Evolutionary conservation across 805 yeast genomes (phyloP), one percentile per base, ranked within the genome.

Genomic region (Wickerhamiella domercqiae): DNA sequence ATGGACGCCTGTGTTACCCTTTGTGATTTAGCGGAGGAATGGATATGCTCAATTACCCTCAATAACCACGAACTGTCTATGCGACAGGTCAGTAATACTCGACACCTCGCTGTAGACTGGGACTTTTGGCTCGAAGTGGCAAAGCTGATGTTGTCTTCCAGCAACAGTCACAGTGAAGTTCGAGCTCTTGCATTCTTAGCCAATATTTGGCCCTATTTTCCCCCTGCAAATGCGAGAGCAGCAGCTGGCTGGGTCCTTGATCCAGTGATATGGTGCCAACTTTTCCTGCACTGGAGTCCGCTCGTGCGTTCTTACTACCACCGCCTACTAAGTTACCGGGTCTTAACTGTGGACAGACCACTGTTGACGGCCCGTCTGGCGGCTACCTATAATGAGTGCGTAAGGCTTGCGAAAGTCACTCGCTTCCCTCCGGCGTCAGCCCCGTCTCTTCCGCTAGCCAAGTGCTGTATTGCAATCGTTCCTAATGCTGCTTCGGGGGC

Each of bases 271-370:
- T 80, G 86, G 77, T 56, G 56, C 24, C 59, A 63, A 34, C 70
- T 68, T 42, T 73, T 82, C 49, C 68, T 75, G 28, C 93, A 83
- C 55, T 83, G 93, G 82, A 70, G 74, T 49, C 84, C 93, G 3
- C 55, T 81, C 14, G 74, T 80, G 18, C 62, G 94, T 26, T 67
- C 78, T 3, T 78, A 74, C 49, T 82, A 74, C 53, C 62, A 70
- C 34, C 62, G 84, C 29, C 61, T 82, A 17, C 41, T 82, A 14
- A 64, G 80, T 34, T 82, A 87, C 78, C 68, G 81, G 44, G 26
- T 38, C 40, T 36, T 32, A 55, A 37, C 43, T 11, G 53, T 52
- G 33, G 48, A 56, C 2, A 44, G 57, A 6, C 25, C 25, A 14
- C 21, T 54, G 20, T 41, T 55, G 16, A 21, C 36, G 14, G n/a